Evolutionary conservation across 192 early-diverging fungal genomes (phyloP), one percentile per base, ranked within the genome.

Genomic region (Phlyctochytrium planicorne): DNA sequence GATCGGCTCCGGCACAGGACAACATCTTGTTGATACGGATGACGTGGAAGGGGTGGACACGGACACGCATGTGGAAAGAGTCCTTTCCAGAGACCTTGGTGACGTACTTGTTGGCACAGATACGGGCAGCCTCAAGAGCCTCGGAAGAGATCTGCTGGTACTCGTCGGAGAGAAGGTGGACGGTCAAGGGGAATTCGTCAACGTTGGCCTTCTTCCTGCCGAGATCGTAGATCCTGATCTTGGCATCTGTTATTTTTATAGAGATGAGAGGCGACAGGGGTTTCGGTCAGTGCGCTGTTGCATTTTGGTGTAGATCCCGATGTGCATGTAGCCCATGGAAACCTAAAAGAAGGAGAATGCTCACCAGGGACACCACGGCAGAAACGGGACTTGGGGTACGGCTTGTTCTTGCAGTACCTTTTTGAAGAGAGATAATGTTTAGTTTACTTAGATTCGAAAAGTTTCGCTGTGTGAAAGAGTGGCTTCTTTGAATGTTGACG

Each of bases 1-100:
- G 86, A 95, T 98, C 95, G 70, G 97, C 95, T 84, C 97, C 97
- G 69, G 97, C 97, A 80, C 96, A 98, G 64, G 94, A 96, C 82
- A 97, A 87, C 97, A 98, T 98, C 87, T 98, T 98, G 91, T 98
- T 98, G 91, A 98, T 98, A 68, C 97, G 94, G 72, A 94, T 82
- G 30, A 98, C 97, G 81, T 99, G 97, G 92, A 91, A 98, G 29
- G 95, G 97, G 80, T 98, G 97, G 66, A 99, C 93, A 73, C 97
- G 91, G 68, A 99, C 88, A 70, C 97, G 89, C 91, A 98, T 84
- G 84, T 98, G 97, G 94, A 97, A 98, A 52, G 94, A 94, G 75
- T 98, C 97, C 89, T 98, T 98, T 59, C 97, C 97, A 31, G 94
- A 86, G 59, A 78, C 79, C 89, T 98, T 98, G 82, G 90, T 83